Evolutionary conservation across 148 eudicot species (phyloP).

Genomic region (Rhododendron ovatum): DNA sequence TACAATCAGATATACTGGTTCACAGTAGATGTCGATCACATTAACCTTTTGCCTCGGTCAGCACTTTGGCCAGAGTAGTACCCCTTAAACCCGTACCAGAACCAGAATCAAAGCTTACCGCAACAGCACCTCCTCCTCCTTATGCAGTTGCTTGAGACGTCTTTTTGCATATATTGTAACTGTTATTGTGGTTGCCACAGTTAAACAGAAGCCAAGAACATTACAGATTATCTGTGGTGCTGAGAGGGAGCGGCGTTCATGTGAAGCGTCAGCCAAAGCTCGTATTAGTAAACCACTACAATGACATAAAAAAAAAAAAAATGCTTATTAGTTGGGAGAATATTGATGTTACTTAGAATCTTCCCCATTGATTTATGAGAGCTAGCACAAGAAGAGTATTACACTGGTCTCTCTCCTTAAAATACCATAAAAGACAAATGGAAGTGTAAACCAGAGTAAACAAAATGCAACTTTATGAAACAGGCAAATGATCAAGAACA

Average conservation of each 20-base stretch:
- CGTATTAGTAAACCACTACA: slow-evolving; percentile 76
- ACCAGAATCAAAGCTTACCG: slow-evolving; percentile 17
- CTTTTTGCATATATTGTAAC: slow-evolving; percentile 67
- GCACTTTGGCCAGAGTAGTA: neutral
- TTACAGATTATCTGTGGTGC: slow-evolving; percentile 57
- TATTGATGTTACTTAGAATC: neutral
- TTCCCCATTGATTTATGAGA: neutral
- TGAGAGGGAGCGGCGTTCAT: slow-evolving; percentile 45
- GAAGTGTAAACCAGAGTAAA: neutral
- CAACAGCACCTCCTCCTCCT: slow-evolving; percentile 37
- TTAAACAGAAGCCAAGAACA: slow-evolving; percentile 57
- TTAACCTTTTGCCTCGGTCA: neutral
- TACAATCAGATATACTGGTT: neutral
- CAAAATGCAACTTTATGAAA: neutral
- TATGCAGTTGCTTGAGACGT: slow-evolving; percentile 57
- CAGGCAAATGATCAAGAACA: neutral
- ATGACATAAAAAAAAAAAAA: slow-evolving; percentile 4
- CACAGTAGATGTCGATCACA: neutral
- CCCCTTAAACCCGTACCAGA: neutral
- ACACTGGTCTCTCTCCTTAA: neutral
- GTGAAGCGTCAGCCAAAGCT: slow-evolving; percentile 80
- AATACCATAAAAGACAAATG: neutral
- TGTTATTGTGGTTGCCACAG: slow-evolving; percentile 54
- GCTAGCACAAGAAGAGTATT: neutral
- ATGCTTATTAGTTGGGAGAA: neutral